Evolutionary conservation across 163 green algal species (phyloP).

Genomic region (Volvox carteri): DNA sequence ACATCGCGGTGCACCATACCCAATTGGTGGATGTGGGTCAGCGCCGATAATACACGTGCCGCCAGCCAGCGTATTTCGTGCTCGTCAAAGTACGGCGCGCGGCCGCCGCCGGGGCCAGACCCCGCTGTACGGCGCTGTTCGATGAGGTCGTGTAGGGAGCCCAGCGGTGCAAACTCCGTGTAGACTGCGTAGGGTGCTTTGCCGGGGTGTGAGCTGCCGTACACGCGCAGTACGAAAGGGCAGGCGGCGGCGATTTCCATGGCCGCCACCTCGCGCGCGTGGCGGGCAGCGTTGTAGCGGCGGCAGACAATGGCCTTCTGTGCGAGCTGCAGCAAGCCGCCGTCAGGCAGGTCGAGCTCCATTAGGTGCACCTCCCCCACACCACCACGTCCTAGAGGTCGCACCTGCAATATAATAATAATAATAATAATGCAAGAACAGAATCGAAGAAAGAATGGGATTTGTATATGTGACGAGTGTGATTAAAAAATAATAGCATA

Average conservation of each 20-base stretch:
- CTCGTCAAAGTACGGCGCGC: constrained; percentile 32
- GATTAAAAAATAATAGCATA: no score
- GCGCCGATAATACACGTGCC: constrained; percentile 61
- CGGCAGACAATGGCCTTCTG: constrained; percentile 39
- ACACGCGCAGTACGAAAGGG: constrained; percentile 46
- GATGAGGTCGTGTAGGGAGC: constrained; percentile 50
- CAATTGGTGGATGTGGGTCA: constrained; percentile 83
- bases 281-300: constrained; percentile 28
- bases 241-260: constrained; percentile 42
- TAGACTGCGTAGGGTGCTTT: constrained; percentile 44
- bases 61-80: constrained; percentile 47
- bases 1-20: constrained; percentile 89
- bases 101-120: not conserved
- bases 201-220: constrained; percentile 32
- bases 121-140: not conserved
- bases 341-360: constrained; percentile 34
- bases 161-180: constrained; percentile 49
- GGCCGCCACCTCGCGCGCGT: constrained; percentile 43
- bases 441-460: no score
- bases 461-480: no score
- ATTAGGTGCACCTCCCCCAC: constrained; percentile 49
- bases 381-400: constrained; percentile 19
- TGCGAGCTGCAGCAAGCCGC: not conserved
- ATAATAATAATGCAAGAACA: no score
- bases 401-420: no score